Conservation (phyloP, 1,284 basidiomycete species). For the Ceratobasidium sp. region DNA sequence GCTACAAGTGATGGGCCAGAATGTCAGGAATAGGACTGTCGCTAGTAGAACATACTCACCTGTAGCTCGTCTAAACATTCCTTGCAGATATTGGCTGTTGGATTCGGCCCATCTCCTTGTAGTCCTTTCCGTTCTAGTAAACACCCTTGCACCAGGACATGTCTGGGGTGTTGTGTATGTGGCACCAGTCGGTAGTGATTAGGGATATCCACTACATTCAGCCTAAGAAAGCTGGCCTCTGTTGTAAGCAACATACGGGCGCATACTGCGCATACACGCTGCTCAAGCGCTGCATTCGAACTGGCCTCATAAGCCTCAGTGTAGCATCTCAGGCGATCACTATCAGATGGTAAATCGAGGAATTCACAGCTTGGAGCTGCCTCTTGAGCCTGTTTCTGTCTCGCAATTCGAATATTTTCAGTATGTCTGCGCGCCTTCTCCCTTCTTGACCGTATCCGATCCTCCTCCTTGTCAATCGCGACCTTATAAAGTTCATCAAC, state of each 20-base stretch:
- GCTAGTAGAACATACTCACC: background rate
- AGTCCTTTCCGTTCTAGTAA: background rate
- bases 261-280: slow-evolving; percentile 12
- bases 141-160: background rate
- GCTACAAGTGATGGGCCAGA: background rate
- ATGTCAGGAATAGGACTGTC: background rate
- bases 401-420: no score
- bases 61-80: slow-evolving; percentile 4
- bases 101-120: background rate
- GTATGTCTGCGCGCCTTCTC: no score
- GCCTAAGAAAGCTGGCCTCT: no score
- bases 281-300: background rate
- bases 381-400: no score
- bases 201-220: background rate
- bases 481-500: no score
- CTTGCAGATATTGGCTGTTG: background rate
- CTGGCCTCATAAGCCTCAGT: background rate
- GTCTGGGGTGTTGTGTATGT: background rate
- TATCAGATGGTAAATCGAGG: background rate
- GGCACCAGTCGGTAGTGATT: background rate
- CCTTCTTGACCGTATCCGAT: no score
- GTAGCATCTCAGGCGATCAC: background rate
- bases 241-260: background rate
- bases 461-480: no score
- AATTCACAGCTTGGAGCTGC: background rate